A percentile compares a stretch with the other conserved stretches of the same genome.
Conservation (phyloP, 768 basidiomycete genomes). For the Tylopilus plumbeoviolaceoides region DNA sequence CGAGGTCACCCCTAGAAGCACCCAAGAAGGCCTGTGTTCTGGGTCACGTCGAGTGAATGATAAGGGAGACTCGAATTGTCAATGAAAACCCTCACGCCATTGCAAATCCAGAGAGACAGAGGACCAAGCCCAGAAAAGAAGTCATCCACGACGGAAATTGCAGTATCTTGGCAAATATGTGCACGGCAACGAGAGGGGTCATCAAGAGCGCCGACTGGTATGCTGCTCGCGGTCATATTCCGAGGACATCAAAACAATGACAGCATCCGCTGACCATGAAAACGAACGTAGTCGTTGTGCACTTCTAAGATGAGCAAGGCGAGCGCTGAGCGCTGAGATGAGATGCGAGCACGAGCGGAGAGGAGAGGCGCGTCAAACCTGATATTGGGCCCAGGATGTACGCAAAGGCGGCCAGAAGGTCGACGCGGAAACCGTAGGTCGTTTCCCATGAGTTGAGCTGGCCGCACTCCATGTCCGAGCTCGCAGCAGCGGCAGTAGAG, state of each 20-base stretch:
- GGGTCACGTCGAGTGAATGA: conserved; percentile 8
- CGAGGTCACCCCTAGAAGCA: conserved; percentile 46
- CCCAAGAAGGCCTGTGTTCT: conserved; percentile 44
- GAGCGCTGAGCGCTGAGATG: conserved; percentile 42
- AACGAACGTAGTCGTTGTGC: conserved; percentile 71
- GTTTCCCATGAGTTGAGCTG: conserved; percentile 67
- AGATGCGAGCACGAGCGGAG: background rate
- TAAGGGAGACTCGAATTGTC: conserved; percentile 1
- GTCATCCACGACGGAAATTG: conserved; percentile 51
- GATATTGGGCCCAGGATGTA: conserved; percentile 71
- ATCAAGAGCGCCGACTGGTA: conserved; percentile 76
- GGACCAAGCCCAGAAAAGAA: conserved; percentile 43
- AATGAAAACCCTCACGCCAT: conserved; percentile 50
- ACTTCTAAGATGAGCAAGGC: conserved; percentile 68
- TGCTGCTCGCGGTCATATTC: conserved; percentile 39
- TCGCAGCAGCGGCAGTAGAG: conserved; percentile 35
- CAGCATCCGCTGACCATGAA: conserved; percentile 54
- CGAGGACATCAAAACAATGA: conserved; percentile 3
- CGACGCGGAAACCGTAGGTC: conserved; percentile 60
- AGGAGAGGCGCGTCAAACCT: conserved; percentile 41
- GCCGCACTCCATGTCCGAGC: conserved; percentile 35
- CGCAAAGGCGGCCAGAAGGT: conserved; percentile 58
- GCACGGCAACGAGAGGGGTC: conserved; percentile 54
- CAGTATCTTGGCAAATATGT: conserved; percentile 52
- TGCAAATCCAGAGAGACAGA: conserved; percentile 40